Conservation (phyloP, 2,329 filamentous ascomycete species). For the Trichoderma koningii region DNA sequence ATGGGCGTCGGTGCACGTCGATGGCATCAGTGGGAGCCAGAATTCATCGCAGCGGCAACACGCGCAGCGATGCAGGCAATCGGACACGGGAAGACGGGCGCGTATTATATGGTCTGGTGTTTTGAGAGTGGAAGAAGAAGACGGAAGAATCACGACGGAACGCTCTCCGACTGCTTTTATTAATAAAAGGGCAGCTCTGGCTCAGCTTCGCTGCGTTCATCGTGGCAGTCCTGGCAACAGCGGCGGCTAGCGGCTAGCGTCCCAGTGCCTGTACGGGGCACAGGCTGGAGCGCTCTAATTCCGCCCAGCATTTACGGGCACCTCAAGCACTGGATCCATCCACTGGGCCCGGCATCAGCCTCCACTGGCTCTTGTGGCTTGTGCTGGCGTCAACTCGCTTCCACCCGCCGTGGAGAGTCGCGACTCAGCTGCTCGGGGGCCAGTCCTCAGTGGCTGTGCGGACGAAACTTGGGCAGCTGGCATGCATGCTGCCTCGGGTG, state of each 20-base stretch:
- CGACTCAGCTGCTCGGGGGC: too few species aligned
- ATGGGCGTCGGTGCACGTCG: neutral
- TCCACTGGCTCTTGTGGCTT: neutral
- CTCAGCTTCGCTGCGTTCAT: neutral
- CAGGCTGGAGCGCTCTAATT: neutral
- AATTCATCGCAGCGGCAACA: neutral
- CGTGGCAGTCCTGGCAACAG: slow-evolving; percentile 8
- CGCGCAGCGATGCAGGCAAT: neutral
- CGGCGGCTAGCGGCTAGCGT: slow-evolving; percentile 22
- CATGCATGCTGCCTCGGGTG: neutral
- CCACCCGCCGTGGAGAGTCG: neutral
- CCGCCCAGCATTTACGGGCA: neutral
- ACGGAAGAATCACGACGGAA: neutral
- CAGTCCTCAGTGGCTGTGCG: neutral
- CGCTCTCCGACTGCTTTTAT: slow-evolving; percentile 6
- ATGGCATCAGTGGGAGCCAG: slow-evolving; percentile 1
- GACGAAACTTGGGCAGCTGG: neutral
- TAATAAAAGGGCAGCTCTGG: slow-evolving; percentile 1
- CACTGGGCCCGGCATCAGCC: neutral
- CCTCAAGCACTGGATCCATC: neutral
- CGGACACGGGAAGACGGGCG: too few species aligned
- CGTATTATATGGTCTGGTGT: neutral
- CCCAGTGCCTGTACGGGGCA: neutral
- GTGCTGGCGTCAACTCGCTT: neutral
- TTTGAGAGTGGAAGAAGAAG: neutral